These are phyloP conservation scores for Colletotrichum sp. DNA, from an alignment of 2,329 filamentous ascomycete genomes.

Conservation along the genomic window DNA sequence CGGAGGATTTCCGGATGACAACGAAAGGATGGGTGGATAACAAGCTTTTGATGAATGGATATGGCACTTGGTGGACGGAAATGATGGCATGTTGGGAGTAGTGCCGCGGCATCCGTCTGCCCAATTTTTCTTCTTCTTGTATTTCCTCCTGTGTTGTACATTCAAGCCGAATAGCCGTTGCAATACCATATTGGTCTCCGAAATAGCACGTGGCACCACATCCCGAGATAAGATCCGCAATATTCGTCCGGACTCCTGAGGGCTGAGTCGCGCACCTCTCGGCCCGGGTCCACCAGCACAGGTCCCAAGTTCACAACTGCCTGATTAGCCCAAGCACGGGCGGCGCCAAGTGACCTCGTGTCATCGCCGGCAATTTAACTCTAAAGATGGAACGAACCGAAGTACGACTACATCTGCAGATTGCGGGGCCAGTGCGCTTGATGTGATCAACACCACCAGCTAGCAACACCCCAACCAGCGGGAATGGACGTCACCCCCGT, in stretches of 20 bases:
- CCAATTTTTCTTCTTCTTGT: not conserved
- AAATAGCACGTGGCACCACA: not conserved
- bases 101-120: not conserved
- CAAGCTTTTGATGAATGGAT: not conserved
- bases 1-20: not conserved
- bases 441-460: not conserved
- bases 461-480: not conserved
- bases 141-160: not conserved
- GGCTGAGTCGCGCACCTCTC: not conserved
- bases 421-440: not conserved
- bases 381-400: not conserved
- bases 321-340: not conserved
- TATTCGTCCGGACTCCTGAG: not conserved
- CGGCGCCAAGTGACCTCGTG: not conserved
- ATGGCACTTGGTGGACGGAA: not conserved
- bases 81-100: not conserved
- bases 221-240: not conserved
- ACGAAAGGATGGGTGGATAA: not conserved
- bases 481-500: not conserved
- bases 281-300: not conserved
- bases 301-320: not conserved
- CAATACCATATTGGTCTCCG: not conserved
- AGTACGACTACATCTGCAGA: not conserved
- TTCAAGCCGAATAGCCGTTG: not conserved
- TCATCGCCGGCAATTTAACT: not conserved